Evolutionary conservation across 768 basidiomycete species (phyloP), one percentile per base, ranked within the genome.

Genomic region (Albatrellus ellisii): DNA sequence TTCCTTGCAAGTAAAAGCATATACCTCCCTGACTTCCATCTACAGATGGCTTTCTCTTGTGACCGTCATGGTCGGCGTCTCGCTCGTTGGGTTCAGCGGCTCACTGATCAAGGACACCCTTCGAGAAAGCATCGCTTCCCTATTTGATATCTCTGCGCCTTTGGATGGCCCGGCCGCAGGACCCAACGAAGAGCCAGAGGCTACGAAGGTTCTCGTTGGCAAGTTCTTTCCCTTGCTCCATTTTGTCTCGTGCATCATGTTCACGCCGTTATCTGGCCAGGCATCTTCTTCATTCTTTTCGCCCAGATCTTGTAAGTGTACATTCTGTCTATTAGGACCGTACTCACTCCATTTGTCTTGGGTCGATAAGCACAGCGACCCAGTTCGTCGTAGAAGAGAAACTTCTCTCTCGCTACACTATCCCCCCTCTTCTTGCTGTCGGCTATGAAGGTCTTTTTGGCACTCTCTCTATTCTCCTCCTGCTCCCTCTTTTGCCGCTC

Each of bases 341-440:
- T 38, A 33, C 24, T 27, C 40, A 18, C 27, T 17, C 24, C 3
- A 24, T 21, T 6, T 9, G 2, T 22, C 7, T 17, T 18, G 14
- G 34, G 36, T 37, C 39, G 21, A 45, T 21, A 57, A 91, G 87
- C 65, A 85, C 87, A 22, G 90, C 90, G 42, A 75, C 77, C 8
- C 90, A 92, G 58, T 92, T 92, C 56, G 92, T 97, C 34, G 72
- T 95, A 12, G 95, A 98, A 69, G 94, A 97, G 64, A 92, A 86
- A 67, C 91, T 98, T 52, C 79, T 98, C 82, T 66, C 75, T 54
- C 74, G 72, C 37, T 92, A 94, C 66, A 68, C 76, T 26, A 81
- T 97, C 29, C 75, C 78, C 35, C 94, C 95, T 11, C 72, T 98
- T 27, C 75, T 90, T 44, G 92, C 94, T 9, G 95, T 98, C 46